Conservation (phyloP, 352 stramenopile species). For the Phytophthora idaei region DNA sequence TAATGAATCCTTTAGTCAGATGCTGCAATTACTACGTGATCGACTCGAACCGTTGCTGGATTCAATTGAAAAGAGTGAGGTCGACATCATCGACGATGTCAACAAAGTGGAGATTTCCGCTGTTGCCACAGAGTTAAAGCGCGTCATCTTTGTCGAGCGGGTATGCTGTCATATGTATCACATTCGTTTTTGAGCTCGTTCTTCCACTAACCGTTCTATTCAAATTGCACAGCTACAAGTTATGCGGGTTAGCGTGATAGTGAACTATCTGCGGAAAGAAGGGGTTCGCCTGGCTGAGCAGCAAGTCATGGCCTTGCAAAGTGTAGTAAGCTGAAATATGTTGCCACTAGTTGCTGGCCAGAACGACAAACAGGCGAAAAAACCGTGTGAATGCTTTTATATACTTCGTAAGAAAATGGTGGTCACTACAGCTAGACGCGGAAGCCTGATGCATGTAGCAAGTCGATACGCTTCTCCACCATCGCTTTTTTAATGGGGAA, state of each 20-base stretch:
- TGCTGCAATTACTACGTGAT: conserved; percentile 44
- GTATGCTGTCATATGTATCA: conserved; percentile 25
- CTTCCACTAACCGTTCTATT: neutral
- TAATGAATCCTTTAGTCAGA: conserved; percentile 53
- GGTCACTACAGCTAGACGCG: conserved; percentile 49
- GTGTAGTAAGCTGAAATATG: conserved; percentile 34
- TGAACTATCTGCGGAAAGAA: conserved; percentile 76
- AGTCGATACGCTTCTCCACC: conserved; percentile 71
- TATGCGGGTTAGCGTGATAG: conserved; percentile 61
- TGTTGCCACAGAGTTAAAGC: conserved; percentile 51
- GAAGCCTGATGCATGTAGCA: conserved; percentile 74
- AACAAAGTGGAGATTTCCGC: conserved; percentile 43
- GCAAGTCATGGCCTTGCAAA: conserved; percentile 73
- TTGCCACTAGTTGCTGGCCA: neutral
- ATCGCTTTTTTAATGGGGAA: conserved; percentile 78
- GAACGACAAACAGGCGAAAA: neutral
- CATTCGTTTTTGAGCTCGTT: neutral
- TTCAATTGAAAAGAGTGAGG: conserved; percentile 45
- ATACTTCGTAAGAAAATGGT: conserved; percentile 11
- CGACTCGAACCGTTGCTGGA: conserved; percentile 53
- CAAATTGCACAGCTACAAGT: conserved; percentile 52
- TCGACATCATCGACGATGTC: conserved; percentile 51
- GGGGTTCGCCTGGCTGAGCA: conserved; percentile 74
- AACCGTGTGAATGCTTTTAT: conserved; percentile 12
- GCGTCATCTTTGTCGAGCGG: conserved; percentile 53